These are phyloP conservation scores for Cordia subcordata DNA, from an alignment of 257 asterid species.

Conservation along the genomic window DNA sequence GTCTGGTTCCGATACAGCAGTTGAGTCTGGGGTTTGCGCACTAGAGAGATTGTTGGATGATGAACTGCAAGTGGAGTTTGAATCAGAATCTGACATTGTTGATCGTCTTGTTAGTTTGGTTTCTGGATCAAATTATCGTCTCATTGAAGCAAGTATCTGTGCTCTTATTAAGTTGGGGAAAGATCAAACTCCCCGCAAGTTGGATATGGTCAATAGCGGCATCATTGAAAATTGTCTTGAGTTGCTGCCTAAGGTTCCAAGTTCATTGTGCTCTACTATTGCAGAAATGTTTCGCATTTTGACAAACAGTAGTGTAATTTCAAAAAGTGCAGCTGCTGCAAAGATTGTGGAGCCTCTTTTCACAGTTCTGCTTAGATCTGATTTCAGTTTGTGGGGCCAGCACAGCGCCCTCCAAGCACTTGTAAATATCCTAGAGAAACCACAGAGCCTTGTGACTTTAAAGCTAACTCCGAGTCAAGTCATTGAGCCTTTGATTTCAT, in stretches of 20 bases:
- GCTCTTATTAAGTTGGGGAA: conserved; percentile 78
- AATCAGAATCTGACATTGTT: conserved; percentile 53
- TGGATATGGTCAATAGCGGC: conserved; percentile 87
- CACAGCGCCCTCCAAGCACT: conserved; percentile 91
- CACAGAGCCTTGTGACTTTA: conserved; percentile 61
- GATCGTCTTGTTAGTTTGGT: conserved; percentile 60
- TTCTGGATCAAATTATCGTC: conserved; percentile 63
- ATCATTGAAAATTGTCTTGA: conserved; percentile 74
- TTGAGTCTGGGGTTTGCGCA: conserved; percentile 77
- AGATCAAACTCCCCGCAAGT: conserved; percentile 80
- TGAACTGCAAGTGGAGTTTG: conserved; percentile 61
- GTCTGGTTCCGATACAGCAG: conserved; percentile 51
- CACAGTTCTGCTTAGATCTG: conserved; percentile 56
- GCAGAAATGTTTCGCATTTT: conserved; percentile 85
- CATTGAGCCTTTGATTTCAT: conserved; percentile 64
- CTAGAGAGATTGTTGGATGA: conserved; percentile 75
- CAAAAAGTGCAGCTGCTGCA: conserved; percentile 60
- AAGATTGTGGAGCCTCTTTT: conserved; percentile 79
- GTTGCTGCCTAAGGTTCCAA: conserved; percentile 64
- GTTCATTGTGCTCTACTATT: conserved; percentile 60
- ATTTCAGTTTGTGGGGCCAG: conserved; percentile 78
- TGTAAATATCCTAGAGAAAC: conserved; percentile 84
- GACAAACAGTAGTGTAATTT: conserved; percentile 79
- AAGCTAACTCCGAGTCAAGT: conserved; percentile 72
- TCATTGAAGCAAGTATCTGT: conserved; percentile 75